Base-by-base conservation (phyloP, 139 green algal genomes). In the Coelastrella sp. region DNA sequence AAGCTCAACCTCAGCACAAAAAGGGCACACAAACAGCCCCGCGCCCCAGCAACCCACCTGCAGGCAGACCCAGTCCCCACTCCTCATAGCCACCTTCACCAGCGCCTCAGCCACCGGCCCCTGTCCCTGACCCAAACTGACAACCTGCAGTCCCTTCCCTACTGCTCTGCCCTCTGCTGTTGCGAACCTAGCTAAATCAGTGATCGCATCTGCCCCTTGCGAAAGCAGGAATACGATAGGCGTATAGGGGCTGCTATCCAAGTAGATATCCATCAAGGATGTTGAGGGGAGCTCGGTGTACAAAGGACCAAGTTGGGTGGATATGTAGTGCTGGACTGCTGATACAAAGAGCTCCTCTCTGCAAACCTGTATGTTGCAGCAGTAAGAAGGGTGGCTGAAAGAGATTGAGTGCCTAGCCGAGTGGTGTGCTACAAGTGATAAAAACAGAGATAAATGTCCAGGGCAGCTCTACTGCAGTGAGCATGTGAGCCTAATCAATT, bases 31-130 rank as follows among this genome's bases (percentile, higher is more conserved):
- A 47, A 47, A 47, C 32, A 47, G 32, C 32, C 32, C 32, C 32
- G 32, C 0, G 61, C 61, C 61, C 61, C 61, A 71, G 2, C 8
- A 19, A 2, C 61, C 61, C 3, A 92, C 90, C 84, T 92, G 90
- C 74, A 99, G 94, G 92, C 94, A 98, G 85, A 99, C 95, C 97
- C 97, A 99, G 91, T 98, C 93, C 8, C 97, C 97, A 4, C 23
- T 89, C 60, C 91, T 92, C 56, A 91, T 89, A 1, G 96, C 96
- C 86, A 96, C 92, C 56, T 89, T 80, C 16, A 98, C 95, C 7
- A 96, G 91, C 89, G 93, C 95, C 90, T 96, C 94, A 4, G 95
- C 95, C 81, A 97, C 95, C 17, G 92, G 94, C 0, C 96, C 97
- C 92, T 99, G 97, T 8, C 97, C 97, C 91, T 98, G 96, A 19